These are phyloP conservation scores for Pholiota molesta DNA, from an alignment of 768 basidiomycete genomes.

Conservation along the genomic window DNA sequence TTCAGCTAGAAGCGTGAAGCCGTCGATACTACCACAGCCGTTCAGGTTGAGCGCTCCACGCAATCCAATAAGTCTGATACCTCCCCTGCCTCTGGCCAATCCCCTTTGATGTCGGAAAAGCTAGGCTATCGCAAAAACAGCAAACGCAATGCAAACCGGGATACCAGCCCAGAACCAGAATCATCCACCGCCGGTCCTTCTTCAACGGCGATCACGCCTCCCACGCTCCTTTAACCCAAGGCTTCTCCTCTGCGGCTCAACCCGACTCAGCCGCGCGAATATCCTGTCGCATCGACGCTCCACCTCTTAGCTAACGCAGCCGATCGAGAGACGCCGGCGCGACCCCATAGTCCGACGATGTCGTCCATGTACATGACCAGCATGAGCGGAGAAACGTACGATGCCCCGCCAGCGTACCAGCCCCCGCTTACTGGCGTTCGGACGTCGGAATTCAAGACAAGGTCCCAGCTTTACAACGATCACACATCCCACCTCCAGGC, in stretches of 20 bases:
- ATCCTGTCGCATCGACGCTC: background rate
- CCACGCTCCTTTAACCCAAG: background rate
- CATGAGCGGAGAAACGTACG: background rate
- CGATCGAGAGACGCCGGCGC: background rate
- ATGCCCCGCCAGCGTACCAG: background rate
- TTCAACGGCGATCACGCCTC: background rate
- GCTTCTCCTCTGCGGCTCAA: background rate
- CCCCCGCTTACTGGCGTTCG: background rate
- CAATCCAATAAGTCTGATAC: background rate
- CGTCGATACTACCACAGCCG: background rate
- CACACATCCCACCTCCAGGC: background rate
- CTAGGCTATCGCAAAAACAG: background rate
- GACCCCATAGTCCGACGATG: background rate
- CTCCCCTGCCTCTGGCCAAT: background rate
- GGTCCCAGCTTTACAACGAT: background rate
- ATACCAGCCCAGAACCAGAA: background rate
- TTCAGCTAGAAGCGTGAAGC: background rate
- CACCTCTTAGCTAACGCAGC: background rate
- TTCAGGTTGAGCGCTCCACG: background rate
- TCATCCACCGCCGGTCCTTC: background rate
- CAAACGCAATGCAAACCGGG: background rate
- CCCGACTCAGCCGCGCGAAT: background rate
- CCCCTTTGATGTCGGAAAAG: background rate
- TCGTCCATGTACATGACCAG: conserved; percentile 1
- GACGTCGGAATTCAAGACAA: background rate